Evolutionary conservation across 2,329 filamentous ascomycete genomes (phyloP).

Genomic region (Fusarium foetens): DNA sequence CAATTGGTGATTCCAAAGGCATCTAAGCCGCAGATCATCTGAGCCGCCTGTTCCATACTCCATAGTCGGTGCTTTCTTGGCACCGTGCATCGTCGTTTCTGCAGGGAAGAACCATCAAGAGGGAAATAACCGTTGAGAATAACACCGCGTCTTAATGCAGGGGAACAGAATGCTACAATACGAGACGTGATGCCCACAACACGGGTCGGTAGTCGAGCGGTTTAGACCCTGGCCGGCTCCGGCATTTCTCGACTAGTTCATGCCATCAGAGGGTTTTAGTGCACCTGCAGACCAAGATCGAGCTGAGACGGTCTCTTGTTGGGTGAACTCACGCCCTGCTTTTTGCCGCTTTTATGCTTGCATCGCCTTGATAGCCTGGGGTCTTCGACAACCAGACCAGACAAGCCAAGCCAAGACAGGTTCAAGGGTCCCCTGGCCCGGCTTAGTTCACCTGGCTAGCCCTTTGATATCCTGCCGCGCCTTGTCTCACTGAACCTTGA

Average conservation of each 20-base stretch:
- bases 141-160: conserved; percentile 3
- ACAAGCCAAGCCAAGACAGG: not conserved
- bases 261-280: conserved; percentile 17
- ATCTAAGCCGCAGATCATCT: conserved; percentile 35
- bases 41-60: conserved; percentile 17
- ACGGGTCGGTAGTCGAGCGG: conserved; percentile 11
- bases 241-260: conserved; percentile 32
- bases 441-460: conserved; percentile 14
- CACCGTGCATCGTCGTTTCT: not conserved
- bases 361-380: conserved; percentile 2
- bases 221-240: conserved; percentile 23
- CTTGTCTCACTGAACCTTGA: conserved; percentile 33
- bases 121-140: not conserved
- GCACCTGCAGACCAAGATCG: conserved; percentile 23
- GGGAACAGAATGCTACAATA: conserved; percentile 13
- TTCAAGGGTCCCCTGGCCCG: conserved; percentile 24
- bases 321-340: conserved; percentile 9
- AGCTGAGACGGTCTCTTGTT: conserved; percentile 21
- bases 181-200: conserved; percentile 1
- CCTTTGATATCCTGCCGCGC: conserved; percentile 22
- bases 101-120: not conserved
- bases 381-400: not conserved
- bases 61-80: conserved; percentile 3
- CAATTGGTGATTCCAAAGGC: conserved; percentile 34
- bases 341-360: conserved; percentile 4